These are phyloP conservation scores for Diutina neorugosa DNA, from an alignment of 1,139 yeast species.

Conservation along the genomic window DNA sequence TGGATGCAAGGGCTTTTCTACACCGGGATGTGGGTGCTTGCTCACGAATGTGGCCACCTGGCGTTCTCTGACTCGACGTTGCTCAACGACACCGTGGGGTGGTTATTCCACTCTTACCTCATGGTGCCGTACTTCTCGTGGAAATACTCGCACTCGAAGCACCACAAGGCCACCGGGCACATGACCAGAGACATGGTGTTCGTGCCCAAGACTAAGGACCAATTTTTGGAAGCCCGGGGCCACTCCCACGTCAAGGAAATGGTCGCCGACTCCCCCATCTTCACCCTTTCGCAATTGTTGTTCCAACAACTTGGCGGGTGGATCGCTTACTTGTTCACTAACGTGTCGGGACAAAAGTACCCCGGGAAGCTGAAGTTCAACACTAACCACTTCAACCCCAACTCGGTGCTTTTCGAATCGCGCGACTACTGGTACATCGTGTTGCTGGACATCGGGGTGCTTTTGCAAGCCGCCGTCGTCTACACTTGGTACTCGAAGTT, in stretches of 20 bases:
- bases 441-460: slow-evolving; percentile 41
- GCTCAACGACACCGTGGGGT: slow-evolving; percentile 47
- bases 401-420: slow-evolving; percentile 40
- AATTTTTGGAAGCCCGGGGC: slow-evolving; percentile 19
- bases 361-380: slow-evolving; percentile 36
- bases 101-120: slow-evolving; percentile 47
- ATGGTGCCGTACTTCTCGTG: slow-evolving; percentile 53
- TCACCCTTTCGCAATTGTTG: slow-evolving; percentile 29
- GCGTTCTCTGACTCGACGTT: slow-evolving; percentile 45
- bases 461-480: slow-evolving; percentile 25
- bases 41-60: slow-evolving; percentile 58
- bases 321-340: slow-evolving; percentile 33
- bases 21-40: slow-evolving; percentile 51
- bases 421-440: slow-evolving; percentile 44
- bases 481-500: slow-evolving; percentile 37
- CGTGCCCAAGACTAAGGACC: slow-evolving; percentile 41
- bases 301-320: slow-evolving; percentile 47
- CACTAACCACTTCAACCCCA: slow-evolving; percentile 44
- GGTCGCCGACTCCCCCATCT: slow-evolving; percentile 43
- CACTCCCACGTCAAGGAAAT: slow-evolving; percentile 28
- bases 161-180: slow-evolving; percentile 56
- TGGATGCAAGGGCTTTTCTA: slow-evolving; percentile 33
- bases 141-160: slow-evolving; percentile 50
- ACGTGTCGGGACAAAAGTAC: slow-evolving; percentile 42
- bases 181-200: slow-evolving; percentile 50